A percentile compares a stretch with the other conserved stretches of the same genome.
These are phyloP conservation scores for Cladosporium sphaerospermum DNA, from an alignment of 2,329 filamentous ascomycete species.

Conservation along the genomic window DNA sequence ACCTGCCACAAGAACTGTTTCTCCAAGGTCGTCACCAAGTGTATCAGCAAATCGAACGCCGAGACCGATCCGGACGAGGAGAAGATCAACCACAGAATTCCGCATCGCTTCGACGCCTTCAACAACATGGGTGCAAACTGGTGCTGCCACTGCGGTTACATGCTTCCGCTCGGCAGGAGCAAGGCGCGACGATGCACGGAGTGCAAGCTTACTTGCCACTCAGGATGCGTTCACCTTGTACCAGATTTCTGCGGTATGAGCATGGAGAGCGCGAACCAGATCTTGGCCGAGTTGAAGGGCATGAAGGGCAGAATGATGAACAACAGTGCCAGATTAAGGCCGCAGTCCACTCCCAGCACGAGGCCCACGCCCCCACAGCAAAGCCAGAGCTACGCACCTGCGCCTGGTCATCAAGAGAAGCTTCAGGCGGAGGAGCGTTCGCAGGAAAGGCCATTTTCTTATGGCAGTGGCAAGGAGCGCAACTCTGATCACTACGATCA, in stretches of 20 bases:
- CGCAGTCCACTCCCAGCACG: constrained; percentile 30
- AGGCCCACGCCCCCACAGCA: constrained; percentile 40
- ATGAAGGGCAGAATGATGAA: constrained; percentile 54
- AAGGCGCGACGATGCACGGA: constrained; percentile 93
- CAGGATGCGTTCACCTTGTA: constrained; percentile 86
- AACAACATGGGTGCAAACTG: constrained; percentile 97
- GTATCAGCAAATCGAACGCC: constrained; percentile 98
- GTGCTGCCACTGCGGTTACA: constrained; percentile 98
- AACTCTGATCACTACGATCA: constrained; percentile 32
- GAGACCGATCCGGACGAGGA: constrained; percentile 98
- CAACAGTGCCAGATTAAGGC: constrained; percentile 51
- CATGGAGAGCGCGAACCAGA: constrained; percentile 93
- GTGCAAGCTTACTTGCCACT: constrained; percentile 86
- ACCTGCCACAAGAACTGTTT: constrained; percentile 99
- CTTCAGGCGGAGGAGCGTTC: constrained; percentile 14
- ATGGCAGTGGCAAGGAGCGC: constrained; percentile 38
- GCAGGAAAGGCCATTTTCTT: constrained; percentile 35
- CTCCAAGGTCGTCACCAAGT: constrained; percentile 93
- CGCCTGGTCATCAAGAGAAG: constrained; percentile 33
- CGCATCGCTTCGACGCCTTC: constrained; percentile 93
- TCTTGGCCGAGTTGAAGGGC: constrained; percentile 76
- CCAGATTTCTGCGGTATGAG: constrained; percentile 99
- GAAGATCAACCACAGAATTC: constrained; percentile 99
- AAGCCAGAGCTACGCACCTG: constrained; percentile 31
- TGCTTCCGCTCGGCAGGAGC: constrained; percentile 89